Evolutionary conservation across 176 grass and related monocot species (phyloP).

Genomic region (Otatea glauca): DNA sequence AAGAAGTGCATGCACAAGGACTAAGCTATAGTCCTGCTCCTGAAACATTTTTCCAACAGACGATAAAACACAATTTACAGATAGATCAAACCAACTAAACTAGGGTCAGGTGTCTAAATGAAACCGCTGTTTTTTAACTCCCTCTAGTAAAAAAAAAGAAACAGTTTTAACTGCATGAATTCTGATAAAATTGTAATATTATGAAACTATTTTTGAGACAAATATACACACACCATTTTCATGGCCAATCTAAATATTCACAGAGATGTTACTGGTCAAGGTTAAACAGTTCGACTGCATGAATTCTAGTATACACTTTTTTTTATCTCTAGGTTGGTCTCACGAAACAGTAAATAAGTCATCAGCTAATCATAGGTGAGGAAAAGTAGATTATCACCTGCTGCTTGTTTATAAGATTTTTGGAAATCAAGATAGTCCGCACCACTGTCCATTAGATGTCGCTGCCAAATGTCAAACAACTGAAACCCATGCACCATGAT

Average conservation of each 20-base stretch:
- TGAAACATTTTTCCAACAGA: conserved; percentile 26
- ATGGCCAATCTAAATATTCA: neutral
- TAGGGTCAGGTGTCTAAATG: conserved; percentile 27
- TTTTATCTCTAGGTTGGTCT: conserved; percentile 26
- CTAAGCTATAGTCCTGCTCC: neutral
- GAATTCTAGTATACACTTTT: conserved; percentile 26
- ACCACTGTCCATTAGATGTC: conserved; percentile 65
- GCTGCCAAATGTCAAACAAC: conserved; percentile 92
- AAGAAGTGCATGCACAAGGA: neutral
- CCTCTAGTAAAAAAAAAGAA: neutral
- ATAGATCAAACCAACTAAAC: neutral
- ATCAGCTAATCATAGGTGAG: conserved; percentile 16
- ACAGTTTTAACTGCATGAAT: too few relatives aligned
- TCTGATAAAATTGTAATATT: conserved; percentile 6
- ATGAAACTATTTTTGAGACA: conserved; percentile 11
- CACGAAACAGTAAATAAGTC: conserved; percentile 24
- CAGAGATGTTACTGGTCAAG: conserved; percentile 21
- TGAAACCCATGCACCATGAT: conserved; percentile 99
- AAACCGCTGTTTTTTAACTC: conserved; percentile 18
- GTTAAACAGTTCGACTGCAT: conserved; percentile 29
- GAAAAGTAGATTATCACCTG: conserved; percentile 61
- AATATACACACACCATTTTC: neutral
- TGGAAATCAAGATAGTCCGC: conserved; percentile 71
- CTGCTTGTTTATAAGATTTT: conserved; percentile 74
- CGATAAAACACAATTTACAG: conserved; percentile 22